phyloP scores from a whole-genome alignment of 768 basidiomycete genomes.

The Phylloporus sp. region DNA sequence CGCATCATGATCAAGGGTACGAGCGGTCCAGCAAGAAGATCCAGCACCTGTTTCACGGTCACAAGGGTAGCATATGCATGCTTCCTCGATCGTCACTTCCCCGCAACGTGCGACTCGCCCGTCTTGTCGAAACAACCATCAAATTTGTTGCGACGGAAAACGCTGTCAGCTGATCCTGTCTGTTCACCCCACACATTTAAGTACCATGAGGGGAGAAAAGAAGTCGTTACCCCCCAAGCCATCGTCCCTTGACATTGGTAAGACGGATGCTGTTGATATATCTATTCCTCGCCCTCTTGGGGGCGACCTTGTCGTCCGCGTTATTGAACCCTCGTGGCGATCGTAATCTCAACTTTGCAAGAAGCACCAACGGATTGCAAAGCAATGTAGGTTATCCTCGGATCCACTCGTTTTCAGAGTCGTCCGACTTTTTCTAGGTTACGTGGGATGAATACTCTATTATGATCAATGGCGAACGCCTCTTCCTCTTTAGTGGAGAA shows the following conservation, averaged over 20 bases:
- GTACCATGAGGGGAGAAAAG: not conserved
- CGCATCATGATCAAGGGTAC: too few species aligned
- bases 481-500: conserved; percentile 58
- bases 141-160: too few species aligned
- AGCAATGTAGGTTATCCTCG: conserved; percentile 8
- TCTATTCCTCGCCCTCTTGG: conserved; percentile 10
- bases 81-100: not conserved
- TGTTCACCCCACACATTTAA: not conserved
- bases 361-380: conserved; percentile 15
- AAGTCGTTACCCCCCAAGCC: not conserved
- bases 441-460: conserved; percentile 60
- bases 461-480: conserved; percentile 50
- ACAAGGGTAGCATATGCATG: too few species aligned
- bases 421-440: conserved; percentile 25
- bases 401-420: not conserved
- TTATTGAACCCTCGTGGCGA: conserved; percentile 4
- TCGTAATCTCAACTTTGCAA: conserved; percentile 15
- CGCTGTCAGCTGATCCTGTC: not conserved
- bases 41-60: too few species aligned
- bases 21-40: not conserved
- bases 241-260: not conserved
- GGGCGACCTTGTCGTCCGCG: conserved; percentile 7
- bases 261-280: conserved; percentile 9
- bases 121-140: not conserved
- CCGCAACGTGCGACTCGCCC: not conserved